Evolutionary conservation across 345 rosid genomes (phyloP).

Genomic region (Eucalyptus sp.): DNA sequence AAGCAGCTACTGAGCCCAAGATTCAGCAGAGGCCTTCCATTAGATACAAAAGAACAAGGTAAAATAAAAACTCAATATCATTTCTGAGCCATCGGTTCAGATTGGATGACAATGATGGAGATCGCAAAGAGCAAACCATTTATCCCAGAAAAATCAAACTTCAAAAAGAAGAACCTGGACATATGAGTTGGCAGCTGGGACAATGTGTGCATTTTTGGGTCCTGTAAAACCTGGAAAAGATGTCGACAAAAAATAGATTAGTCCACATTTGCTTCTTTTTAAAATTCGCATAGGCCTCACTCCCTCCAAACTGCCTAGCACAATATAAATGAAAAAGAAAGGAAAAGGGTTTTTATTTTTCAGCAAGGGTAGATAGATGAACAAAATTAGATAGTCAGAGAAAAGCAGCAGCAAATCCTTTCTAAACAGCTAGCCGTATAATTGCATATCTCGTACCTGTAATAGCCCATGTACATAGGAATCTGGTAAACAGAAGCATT

Average conservation of each 20-base stretch:
- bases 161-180: constrained; percentile 19
- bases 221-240: constrained; percentile 28
- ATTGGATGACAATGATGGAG: neutral
- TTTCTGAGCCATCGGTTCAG: neutral
- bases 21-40: neutral
- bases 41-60: neutral
- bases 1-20: neutral
- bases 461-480: constrained; percentile 24
- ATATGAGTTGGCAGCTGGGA: constrained; percentile 32
- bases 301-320: neutral
- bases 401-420: neutral
- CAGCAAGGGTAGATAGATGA: neutral
- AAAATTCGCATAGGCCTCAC: neutral
- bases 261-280: neutral
- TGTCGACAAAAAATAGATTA: neutral
- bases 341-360: neutral
- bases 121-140: neutral
- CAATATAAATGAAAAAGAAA: neutral
- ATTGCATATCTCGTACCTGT: neutral
- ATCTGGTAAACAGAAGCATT: constrained; percentile 25
- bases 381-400: neutral
- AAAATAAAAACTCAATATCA: neutral
- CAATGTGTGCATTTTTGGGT: constrained; percentile 18
- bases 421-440: constrained; percentile 10
- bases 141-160: neutral